phyloP scores from a whole-genome alignment of 2,329 filamentous ascomycete species.

The Curvularia eragrostidis region DNA sequence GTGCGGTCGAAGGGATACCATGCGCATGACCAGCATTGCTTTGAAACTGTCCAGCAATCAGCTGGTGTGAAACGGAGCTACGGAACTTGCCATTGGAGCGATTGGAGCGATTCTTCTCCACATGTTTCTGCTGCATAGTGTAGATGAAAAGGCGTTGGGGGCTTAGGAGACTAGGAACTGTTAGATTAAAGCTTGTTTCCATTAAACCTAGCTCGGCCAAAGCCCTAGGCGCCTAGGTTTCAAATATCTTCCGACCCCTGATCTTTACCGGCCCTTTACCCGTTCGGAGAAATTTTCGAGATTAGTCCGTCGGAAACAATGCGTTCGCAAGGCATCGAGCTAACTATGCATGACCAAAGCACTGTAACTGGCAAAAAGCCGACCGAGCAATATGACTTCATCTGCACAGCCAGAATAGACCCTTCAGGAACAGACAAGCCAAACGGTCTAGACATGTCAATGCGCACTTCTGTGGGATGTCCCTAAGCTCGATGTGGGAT shows the following conservation, averaged over 20 bases:
- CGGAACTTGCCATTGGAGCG: slow-evolving; percentile 11
- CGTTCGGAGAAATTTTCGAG: slow-evolving; percentile 4
- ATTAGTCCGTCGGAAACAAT: slow-evolving; percentile 4
- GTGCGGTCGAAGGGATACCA: slow-evolving; percentile 13
- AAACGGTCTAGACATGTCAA: not conserved
- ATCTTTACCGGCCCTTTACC: slow-evolving; percentile 18
- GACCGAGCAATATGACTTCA: too few relatives aligned
- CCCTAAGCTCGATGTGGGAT: not conserved
- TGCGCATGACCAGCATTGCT: slow-evolving; percentile 4
- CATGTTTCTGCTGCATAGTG: slow-evolving; percentile 6
- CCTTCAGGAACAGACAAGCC: not conserved
- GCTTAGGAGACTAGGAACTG: not conserved
- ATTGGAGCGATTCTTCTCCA: slow-evolving; percentile 17
- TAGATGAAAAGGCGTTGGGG: slow-evolving; percentile 6
- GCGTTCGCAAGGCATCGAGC: not conserved
- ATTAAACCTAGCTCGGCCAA: slow-evolving; percentile 16
- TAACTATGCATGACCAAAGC: not conserved
- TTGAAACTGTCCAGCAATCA: slow-evolving; percentile 15
- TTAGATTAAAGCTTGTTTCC: slow-evolving; percentile 18
- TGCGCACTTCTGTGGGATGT: not conserved
- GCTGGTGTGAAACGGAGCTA: slow-evolving; percentile 7
- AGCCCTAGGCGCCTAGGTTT: slow-evolving; percentile 7
- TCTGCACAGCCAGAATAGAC: not conserved
- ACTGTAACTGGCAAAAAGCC: not conserved
- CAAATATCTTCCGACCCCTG: slow-evolving; percentile 7